Base-by-base conservation (phyloP, 2,329 filamentous ascomycete genomes). In the Zasmidium citrigriseum region DNA sequence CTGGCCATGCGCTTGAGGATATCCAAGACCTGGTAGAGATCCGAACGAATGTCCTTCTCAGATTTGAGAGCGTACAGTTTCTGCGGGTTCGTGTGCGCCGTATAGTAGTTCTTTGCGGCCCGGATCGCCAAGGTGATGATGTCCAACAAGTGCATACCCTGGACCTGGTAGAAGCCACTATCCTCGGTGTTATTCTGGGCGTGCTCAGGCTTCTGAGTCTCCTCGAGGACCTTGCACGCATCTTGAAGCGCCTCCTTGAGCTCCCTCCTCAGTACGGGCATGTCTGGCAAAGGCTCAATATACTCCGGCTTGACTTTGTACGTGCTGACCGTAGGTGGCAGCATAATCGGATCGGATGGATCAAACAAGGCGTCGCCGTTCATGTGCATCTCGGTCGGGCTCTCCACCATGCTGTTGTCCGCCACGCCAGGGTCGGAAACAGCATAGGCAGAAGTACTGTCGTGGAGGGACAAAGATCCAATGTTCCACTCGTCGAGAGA, bases 311-410 rank as follows among this genome's bases (percentile, higher is more conserved):
- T 88, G 69, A 92, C 87, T 65, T 90, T 92, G 75, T 98, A 99
- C 2, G 95, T 99, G 81, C 93, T 97, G 44, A 93, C 91, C 0
- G 95, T 99, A 0, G 95, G 95, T n/a, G 95, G 93, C 2, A 97
- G 86, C 86, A 99, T 93, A 60, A 88, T 83, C 25, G 86, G 84
- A 59, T 91, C 89, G 12, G 63, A 55, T 20, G 82, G 80, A 58
- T 88, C 85, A 27, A 85, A 83, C 68, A 85, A 72, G 44, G 47
- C n/a, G 4, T 68, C 66, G 75, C 71, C 38, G 73, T 71, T 60
- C 9, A 79, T 78, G 22, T 80, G 77, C n/a, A 82, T 80, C 56
- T 80, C 78, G 27, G 82, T 77, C 12, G 84, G 83, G 57, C 83
- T 85, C 54, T 82, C 80, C 1, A 80, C 76, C 41, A 83, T 49